Percentiles rank a stretch among this genome's conserved stretches.
These are phyloP conservation scores for Pelargonium cotyledonis DNA, from an alignment of 441 rosid species.

Conservation along the genomic window DNA sequence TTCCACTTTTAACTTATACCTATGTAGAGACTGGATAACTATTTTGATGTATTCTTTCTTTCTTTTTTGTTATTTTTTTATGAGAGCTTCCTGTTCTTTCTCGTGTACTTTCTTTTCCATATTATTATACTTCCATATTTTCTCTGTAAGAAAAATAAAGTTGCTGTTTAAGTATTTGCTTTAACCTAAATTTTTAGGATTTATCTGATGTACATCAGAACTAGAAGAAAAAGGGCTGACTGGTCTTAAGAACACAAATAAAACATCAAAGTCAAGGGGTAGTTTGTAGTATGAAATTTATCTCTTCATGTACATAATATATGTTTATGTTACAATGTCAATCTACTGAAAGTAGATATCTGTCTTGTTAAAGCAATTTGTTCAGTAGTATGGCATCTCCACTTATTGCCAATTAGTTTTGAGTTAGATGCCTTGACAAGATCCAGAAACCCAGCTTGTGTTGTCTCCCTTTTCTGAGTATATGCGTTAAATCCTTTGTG, in stretches of 20 bases:
- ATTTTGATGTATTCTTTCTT: not conserved
- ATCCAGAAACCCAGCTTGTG: not conserved
- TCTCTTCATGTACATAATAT: not conserved
- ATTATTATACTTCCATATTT: not conserved
- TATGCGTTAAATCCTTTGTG: not conserved
- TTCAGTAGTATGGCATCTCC: not conserved
- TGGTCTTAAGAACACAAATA: not conserved
- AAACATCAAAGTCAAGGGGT: not conserved
- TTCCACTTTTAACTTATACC: not conserved
- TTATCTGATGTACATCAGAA: not conserved
- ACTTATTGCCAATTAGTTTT: not conserved
- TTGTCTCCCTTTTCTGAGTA: not conserved
- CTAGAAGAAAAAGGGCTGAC: not conserved
- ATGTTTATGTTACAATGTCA: not conserved
- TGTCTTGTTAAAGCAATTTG: not conserved
- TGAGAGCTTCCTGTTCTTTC: not conserved
- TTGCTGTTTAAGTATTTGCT: not conserved
- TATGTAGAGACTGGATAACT: not conserved
- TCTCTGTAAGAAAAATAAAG: not conserved
- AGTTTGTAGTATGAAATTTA: not conserved
- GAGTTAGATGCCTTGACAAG: not conserved
- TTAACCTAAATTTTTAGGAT: not conserved
- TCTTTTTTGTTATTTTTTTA: not conserved
- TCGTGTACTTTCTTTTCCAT: not conserved
- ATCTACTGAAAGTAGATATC: not conserved